phyloP scores from a whole-genome alignment of 768 basidiomycete species.

The Botryobasidium botryosum region DNA sequence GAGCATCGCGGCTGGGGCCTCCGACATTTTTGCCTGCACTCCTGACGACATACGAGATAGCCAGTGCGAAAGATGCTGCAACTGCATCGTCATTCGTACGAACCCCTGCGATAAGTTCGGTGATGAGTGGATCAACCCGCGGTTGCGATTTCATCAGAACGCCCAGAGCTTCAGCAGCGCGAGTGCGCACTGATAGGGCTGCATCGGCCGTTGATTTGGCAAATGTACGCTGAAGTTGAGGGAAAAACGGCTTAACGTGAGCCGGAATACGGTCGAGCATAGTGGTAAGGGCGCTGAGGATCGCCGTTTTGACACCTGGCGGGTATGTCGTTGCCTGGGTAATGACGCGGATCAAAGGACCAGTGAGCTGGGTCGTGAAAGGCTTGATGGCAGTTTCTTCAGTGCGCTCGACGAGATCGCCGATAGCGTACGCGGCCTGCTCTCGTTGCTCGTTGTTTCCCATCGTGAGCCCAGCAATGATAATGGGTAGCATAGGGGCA shows the following conservation, averaged over 20 bases:
- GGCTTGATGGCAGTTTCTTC: slow-evolving; percentile 78
- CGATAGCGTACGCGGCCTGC: slow-evolving; percentile 88
- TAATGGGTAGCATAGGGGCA: slow-evolving; percentile 66
- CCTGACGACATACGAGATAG: slow-evolving; percentile 56
- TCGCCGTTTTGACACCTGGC: slow-evolving; percentile 82
- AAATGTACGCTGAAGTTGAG: slow-evolving; percentile 90
- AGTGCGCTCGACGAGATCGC: slow-evolving; percentile 86
- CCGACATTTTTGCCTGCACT: slow-evolving; percentile 62
- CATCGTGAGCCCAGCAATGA: slow-evolving; percentile 82
- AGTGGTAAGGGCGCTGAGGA: slow-evolving; percentile 66
- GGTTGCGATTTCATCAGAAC: slow-evolving; percentile 81
- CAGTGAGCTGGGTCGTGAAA: slow-evolving; percentile 88
- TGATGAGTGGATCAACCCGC: slow-evolving; percentile 84
- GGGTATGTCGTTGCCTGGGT: slow-evolving; percentile 82
- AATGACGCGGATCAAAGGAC: slow-evolving; percentile 87
- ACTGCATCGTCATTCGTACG: slow-evolving; percentile 36
- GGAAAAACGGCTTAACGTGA: slow-evolving; percentile 96
- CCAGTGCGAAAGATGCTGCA: slow-evolving; percentile 55
- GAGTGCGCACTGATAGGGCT: slow-evolving; percentile 54
- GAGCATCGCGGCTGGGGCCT: slow-evolving; percentile 51
- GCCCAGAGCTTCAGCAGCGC: slow-evolving; percentile 73
- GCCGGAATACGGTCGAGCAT: slow-evolving; percentile 75
- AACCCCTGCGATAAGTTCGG: slow-evolving; percentile 43
- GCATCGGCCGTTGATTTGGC: slow-evolving; percentile 82
- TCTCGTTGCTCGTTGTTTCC: slow-evolving; percentile 93